Percentiles rank a stretch among this genome's conserved stretches.
Conservation (phyloP, 2,329 filamentous ascomycete genomes). For the Drechslera avenae region DNA sequence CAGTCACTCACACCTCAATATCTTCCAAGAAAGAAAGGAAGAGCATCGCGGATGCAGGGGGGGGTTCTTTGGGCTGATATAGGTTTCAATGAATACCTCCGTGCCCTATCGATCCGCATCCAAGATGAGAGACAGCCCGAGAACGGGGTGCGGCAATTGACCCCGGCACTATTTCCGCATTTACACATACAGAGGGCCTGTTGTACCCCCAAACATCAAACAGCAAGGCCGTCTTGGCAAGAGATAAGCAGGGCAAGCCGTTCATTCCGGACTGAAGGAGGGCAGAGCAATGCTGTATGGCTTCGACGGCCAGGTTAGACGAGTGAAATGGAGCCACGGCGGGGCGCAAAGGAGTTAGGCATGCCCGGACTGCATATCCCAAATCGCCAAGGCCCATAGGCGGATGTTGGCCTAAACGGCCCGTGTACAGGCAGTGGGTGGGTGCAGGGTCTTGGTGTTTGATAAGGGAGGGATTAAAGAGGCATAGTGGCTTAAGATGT, state of each 20-base stretch:
- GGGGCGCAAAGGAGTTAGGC: slow-evolving; percentile 9
- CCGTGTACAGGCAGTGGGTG: slow-evolving; percentile 17
- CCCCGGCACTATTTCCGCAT: slow-evolving; percentile 19
- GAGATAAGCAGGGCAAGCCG: slow-evolving; percentile 32
- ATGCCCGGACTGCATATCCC: slow-evolving; percentile 10
- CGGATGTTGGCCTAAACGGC: slow-evolving; percentile 7
- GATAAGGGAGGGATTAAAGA: slow-evolving; percentile 22
- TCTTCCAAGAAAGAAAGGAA: slow-evolving; percentile 1
- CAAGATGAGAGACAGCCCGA: slow-evolving; percentile 1
- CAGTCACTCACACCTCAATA: slow-evolving; percentile 4
- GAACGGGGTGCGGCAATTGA: slow-evolving; percentile 8
- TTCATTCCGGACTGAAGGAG: slow-evolving; percentile 16
- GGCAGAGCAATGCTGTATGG: slow-evolving; percentile 14
- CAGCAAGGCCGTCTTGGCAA: slow-evolving; percentile 34
- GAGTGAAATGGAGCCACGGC: slow-evolving; percentile 11
- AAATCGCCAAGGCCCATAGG: slow-evolving; percentile 17
- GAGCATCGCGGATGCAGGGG: slow-evolving; percentile 7
- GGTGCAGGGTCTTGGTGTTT: slow-evolving; percentile 20
- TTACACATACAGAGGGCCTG: slow-evolving; percentile 17
- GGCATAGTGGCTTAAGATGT: slow-evolving; percentile 8
- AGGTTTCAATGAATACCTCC: slow-evolving; percentile 5
- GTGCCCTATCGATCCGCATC: slow-evolving; percentile 15
- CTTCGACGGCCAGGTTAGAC: slow-evolving; percentile 10
- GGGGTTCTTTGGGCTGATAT: slow-evolving; percentile 28
- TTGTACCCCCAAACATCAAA: slow-evolving; percentile 25